A percentile compares a stretch with the other conserved stretches of the same genome.
Evolutionary conservation across 2,329 filamentous ascomycete genomes (phyloP).

Genomic region (Arthroderma sp.): DNA sequence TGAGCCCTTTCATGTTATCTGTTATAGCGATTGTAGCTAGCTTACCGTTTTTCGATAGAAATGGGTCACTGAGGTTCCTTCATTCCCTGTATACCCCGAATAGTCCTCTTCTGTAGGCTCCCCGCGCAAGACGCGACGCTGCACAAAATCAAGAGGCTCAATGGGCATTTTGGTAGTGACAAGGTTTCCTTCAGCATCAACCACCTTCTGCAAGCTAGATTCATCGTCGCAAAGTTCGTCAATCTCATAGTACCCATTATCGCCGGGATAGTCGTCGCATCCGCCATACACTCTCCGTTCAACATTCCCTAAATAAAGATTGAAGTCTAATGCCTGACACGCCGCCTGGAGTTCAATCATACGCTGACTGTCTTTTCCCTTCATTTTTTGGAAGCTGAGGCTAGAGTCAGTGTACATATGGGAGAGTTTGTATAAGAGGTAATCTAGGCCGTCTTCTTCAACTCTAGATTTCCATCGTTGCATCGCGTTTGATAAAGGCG

Average conservation of each 20-base stretch:
- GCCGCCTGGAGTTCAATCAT: conserved; percentile 14
- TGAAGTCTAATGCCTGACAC: conserved; percentile 14
- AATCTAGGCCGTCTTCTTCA: conserved; percentile 8
- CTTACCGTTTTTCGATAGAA: conserved; percentile 18
- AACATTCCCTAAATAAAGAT: conserved; percentile 19
- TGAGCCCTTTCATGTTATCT: no score
- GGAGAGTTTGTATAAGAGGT: conserved; percentile 17
- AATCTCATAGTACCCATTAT: background rate
- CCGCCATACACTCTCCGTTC: conserved; percentile 13
- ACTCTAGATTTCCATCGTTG: conserved; percentile 6
- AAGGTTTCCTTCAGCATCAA: conserved; percentile 7
- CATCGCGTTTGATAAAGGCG: conserved; percentile 1
- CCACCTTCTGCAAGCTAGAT: background rate
- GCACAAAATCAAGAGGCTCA: conserved; percentile 9
- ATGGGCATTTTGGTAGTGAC: conserved; percentile 7
- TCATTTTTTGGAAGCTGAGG: conserved; percentile 16
- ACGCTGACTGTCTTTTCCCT: conserved; percentile 16
- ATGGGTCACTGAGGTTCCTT: conserved; percentile 17
- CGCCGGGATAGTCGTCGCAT: conserved; percentile 11
- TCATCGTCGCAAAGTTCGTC: conserved; percentile 6
- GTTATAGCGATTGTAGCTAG: no score
- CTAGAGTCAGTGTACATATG: conserved; percentile 20
- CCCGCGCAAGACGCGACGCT: conserved; percentile 10
- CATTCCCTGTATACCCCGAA: conserved; percentile 21
- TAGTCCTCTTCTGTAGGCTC: conserved; percentile 17